Evolutionary conservation across 2,329 filamentous ascomycete species (phyloP).

Genomic region (Chrysoporthe austroafricana): DNA sequence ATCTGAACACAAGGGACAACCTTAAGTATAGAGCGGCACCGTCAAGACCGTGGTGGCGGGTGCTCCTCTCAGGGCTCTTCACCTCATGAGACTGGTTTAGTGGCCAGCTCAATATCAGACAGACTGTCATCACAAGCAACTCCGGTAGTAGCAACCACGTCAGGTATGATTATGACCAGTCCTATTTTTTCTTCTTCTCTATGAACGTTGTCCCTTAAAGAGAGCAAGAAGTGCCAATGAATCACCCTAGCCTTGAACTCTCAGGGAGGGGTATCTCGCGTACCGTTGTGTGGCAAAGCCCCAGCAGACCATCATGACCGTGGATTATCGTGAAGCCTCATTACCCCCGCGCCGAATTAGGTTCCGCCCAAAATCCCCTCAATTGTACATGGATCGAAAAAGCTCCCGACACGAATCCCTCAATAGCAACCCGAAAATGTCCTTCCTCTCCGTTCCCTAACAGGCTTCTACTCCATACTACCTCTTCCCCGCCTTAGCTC

Average conservation of each 20-base stretch:
- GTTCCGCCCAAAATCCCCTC: conserved; percentile 17
- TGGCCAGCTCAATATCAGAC: not conserved
- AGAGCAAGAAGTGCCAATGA: conserved; percentile 26
- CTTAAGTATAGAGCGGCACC: no score
- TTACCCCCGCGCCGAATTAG: conserved; percentile 27
- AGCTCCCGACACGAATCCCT: conserved; percentile 20
- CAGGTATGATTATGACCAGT: conserved; percentile 6
- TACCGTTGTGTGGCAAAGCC: conserved; percentile 24
- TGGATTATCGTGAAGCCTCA: conserved; percentile 25
- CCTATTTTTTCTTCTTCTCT: conserved; percentile 15
- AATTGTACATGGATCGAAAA: conserved; percentile 25
- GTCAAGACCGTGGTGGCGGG: not conserved
- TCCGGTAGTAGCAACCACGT: not conserved
- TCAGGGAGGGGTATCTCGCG: conserved; percentile 30
- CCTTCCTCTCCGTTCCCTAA: conserved; percentile 17
- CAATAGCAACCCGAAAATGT: conserved; percentile 25
- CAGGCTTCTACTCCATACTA: not conserved
- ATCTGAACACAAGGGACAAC: no score
- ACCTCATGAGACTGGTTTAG: not conserved
- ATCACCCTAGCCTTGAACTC: conserved; percentile 25
- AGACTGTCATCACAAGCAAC: not conserved
- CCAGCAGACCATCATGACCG: conserved; percentile 11
- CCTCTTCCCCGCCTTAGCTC: conserved; percentile 15
- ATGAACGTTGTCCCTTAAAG: conserved; percentile 22
- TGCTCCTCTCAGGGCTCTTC: not conserved